Conservation (phyloP, 805 yeast genomes). For the Starmerella stigmatis region DNA sequence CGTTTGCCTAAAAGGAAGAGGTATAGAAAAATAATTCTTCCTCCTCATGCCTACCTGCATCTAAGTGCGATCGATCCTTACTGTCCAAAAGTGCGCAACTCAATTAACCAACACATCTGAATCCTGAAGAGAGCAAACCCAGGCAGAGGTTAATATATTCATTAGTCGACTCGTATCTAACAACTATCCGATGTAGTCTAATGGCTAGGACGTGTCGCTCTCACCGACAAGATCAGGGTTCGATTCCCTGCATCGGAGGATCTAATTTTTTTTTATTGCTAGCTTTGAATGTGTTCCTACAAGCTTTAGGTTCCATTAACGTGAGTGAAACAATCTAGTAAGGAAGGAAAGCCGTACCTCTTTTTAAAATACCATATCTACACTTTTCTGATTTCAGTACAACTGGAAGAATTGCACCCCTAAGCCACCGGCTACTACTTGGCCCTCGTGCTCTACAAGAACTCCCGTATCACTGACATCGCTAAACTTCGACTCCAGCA, state of each 20-base stretch:
- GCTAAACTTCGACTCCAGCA: constrained; percentile 45
- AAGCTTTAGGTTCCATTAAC: no score
- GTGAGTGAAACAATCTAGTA: no score
- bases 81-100: no score
- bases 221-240: constrained; percentile 12
- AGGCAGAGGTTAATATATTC: no score
- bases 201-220: constrained; percentile 12
- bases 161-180: background rate
- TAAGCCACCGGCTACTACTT: constrained; percentile 16
- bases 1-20: no score
- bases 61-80: no score
- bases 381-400: background rate
- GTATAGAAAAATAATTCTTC: no score
- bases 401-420: constrained; percentile 18
- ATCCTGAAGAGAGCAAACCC: no score
- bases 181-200: constrained; percentile 10
- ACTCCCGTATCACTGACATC: constrained; percentile 90
- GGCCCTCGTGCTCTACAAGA: constrained; percentile 24
- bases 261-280: background rate
- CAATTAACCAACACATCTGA: no score
- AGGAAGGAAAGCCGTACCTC: no score
- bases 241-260: constrained; percentile 10
- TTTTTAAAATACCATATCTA: background rate
- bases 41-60: no score
- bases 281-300: background rate